Evolutionary conservation across 345 rosid species (phyloP), one percentile per base, ranked within the genome.

Genomic region (Eucalyptus viminalis): DNA sequence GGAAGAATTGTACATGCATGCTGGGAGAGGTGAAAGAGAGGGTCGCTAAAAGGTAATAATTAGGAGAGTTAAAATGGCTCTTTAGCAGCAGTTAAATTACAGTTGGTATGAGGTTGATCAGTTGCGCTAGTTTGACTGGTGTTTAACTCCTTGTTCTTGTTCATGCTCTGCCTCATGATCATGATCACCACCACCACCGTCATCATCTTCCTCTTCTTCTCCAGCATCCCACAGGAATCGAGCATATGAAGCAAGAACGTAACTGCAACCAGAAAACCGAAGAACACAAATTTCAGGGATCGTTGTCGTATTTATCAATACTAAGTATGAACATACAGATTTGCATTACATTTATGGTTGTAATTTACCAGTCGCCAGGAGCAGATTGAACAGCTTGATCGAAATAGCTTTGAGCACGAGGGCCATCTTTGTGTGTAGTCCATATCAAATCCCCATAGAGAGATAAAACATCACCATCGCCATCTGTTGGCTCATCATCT

Each of bases 401-500:
- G 45, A 91, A 94, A 83, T 91, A 95, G 86, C 53, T 87, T 45
- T 91, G 87, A 69, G 96, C 95, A 29, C 94, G 94, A 92, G 58
- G 86, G 80, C 86, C 91, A 88, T 95, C 94, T 86, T 86, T 91
- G 50, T 93, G 93, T 87, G 91, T 92, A 21, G 62, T 87, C 97
- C 97, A 95, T 24, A 95, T 93, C 50, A 93, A 88, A 87, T 92
- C 95, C 27, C 93, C 95, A 14, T 93, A 95, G 58, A 94, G 88
- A 24, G 94, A 93, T n/a, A 95, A 88, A 9, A 90, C 93, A 76
- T 91, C 88, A 15, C 97, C 97, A 16, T 93, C 94, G 31, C 87
- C 89, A 31, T 76, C 9, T 40, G 45, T 40, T 37, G 90, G 88
- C n/a, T 91, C 94, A 62, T 92, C 93, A 50, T 53, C 58, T 3